phyloP scores from a whole-genome alignment of 768 basidiomycete species.

The Tulasnella sp. region DNA sequence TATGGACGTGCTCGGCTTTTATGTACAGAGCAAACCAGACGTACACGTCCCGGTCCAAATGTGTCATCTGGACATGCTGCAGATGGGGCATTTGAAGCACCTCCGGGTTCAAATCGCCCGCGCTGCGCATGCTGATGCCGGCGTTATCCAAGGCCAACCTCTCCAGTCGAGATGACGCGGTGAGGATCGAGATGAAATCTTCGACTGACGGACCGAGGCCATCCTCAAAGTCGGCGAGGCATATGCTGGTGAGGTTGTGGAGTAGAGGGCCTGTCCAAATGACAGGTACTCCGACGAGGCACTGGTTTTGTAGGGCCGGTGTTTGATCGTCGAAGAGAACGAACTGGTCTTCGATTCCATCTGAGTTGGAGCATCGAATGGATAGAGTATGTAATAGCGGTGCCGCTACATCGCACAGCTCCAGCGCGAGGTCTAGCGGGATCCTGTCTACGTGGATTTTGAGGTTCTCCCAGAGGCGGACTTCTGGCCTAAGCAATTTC shows the following conservation, averaged over 20 bases:
- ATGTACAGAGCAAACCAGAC: conserved; percentile 3
- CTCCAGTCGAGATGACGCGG: neutral
- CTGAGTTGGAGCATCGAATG: conserved; percentile 1
- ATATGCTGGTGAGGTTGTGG: neutral
- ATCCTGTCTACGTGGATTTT: neutral
- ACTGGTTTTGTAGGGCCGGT: neutral
- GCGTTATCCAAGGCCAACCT: neutral
- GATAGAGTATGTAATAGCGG: neutral
- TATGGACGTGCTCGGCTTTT: neutral
- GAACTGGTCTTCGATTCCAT: conserved; percentile 1
- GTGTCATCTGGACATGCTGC: conserved; percentile 2
- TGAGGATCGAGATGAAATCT: neutral
- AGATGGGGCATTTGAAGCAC: neutral
- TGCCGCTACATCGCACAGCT: neutral
- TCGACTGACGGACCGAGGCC: neutral
- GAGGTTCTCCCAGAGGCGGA: conserved; percentile 4
- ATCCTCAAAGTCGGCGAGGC: conserved; percentile 1
- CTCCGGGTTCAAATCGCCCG: neutral
- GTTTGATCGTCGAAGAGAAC: conserved; percentile 7
- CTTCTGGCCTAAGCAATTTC: neutral
- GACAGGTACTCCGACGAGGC: conserved; percentile 1
- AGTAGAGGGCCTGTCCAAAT: conserved; percentile 5
- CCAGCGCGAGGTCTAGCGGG: neutral
- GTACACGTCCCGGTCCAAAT: conserved; percentile 9
- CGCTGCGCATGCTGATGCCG: neutral